Base-by-base conservation (phyloP, 306 rosid species). In the Vigna nakashimae region DNA sequence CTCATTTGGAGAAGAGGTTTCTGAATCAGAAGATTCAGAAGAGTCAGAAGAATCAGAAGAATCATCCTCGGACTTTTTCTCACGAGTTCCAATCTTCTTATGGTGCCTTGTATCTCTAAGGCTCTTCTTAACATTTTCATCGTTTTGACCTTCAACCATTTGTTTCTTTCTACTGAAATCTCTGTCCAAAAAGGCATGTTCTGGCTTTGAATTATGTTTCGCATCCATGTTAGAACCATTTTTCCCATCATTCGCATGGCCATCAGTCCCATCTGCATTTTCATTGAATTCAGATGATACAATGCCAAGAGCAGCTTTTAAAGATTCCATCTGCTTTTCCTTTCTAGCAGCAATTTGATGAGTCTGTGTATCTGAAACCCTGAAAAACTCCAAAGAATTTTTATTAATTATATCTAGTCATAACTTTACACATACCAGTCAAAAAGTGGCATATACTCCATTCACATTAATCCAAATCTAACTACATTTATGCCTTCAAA, bases 291-390 rank as follows among this genome's bases (percentile, higher is more conserved):
- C 98, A 34, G 89, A 48, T 13, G 90, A 63, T 26, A 59, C 59
- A 42, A 93, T 86, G 51, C 97, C 96, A 53, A 96, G 84, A 57
- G 98, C 99, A 73, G 91, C 93, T 86, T 91, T 96, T 62, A 96
- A 78, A 7, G 92, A 82, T 77, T 92, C 97, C 96, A 92, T 91
- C 79, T 96, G 99, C 73, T 84, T 93, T 87, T 96, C 98, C 77
- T 96, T 96, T 80, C 99, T 89, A 16, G 99, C 99, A 51, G 99
- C 99, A 75, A 96, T 85, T 80, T 96, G 99, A 80, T 96, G 99
- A 18, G 91, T 92, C 86, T 96, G 99, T 1, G 98, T 96, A 69
- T 92, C 94, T 6, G 94, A 86, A 79, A 91, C 57, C 87, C 99
- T 96, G 78, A 45, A 67, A 78, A 38, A 43, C 24, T 7, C 65